Evolutionary conservation across 1,284 basidiomycete genomes (phyloP), one percentile per base, ranked within the genome.

Genomic region (Exobasidium cylindrosporum): DNA sequence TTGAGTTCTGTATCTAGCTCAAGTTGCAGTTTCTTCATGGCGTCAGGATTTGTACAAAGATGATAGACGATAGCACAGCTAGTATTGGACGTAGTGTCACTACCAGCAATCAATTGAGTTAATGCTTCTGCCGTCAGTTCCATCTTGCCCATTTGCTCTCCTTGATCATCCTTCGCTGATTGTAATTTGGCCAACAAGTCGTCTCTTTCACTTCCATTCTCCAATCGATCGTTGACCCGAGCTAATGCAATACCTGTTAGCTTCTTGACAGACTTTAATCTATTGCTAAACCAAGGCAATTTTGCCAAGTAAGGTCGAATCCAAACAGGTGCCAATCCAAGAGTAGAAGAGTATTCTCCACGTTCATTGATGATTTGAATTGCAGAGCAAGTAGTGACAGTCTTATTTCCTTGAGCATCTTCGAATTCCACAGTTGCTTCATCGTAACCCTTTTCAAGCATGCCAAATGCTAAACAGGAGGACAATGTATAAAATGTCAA

Each of bases 281-380:
- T 89, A 60, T 85, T 84, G 31, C 84, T 82, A 82, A 87, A 93
- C 89, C 91, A 92, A n/a, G 72, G 70, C 44, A 72, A 62, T 52
- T 66, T 71, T 17, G 63, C 60, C 21, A 63, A 55, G 47, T 67
- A 70, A 11, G 68, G 70, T 1, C 74, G 67, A 24, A 73, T 60
- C 82, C 84, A 86, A 0, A 85, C 83, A 0, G 91, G 89, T 21
- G 93, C 83, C 11, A 87, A 86, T 43, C 92, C 92, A 83, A 93
- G 87, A 0, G 90, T 87, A 52, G 90, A 89, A 1, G 88, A 89
- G 80, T 85, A 93, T 77, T 93, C 91, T 60, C 92, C 92, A 24
- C 92, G 88, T 63, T 89, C 88, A 80, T 95, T 94, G 60, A 96
- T 85, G 67, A 94, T 91, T 75, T 89, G 82, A 50, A 94, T 87